Evolutionary conservation across 2,329 filamentous ascomycete species (phyloP).

Genomic region (Talaromyces piceae): DNA sequence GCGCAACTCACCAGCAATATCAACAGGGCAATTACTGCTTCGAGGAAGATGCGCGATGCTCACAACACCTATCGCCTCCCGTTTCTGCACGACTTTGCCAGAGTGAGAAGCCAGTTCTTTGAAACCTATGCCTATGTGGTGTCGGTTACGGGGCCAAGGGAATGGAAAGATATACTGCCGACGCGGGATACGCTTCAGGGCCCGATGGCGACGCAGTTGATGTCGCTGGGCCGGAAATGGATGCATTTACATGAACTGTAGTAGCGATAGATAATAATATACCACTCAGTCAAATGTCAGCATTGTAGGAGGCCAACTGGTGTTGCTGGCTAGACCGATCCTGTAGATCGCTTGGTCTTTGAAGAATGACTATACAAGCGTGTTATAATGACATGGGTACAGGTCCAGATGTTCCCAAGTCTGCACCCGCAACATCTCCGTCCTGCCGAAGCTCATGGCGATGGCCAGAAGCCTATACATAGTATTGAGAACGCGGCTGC

Average conservation of each 20-base stretch:
- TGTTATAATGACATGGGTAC: no score
- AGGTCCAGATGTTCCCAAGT: no score
- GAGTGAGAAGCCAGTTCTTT: background rate
- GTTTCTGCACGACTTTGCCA: background rate
- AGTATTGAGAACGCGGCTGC: no score
- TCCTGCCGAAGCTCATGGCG: no score
- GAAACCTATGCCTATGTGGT: constrained; percentile 3
- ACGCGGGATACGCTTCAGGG: background rate
- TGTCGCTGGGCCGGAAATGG: constrained; percentile 1
- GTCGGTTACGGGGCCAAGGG: background rate
- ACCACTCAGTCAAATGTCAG: no score
- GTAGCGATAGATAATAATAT: no score
- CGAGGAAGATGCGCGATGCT: background rate
- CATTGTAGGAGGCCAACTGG: no score
- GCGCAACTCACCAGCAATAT: background rate
- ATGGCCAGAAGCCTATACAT: no score
- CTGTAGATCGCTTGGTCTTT: no score
- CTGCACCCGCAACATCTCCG: no score
- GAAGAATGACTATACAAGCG: no score
- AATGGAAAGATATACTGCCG: background rate
- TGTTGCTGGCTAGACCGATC: no score
- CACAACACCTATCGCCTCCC: background rate
- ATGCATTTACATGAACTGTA: background rate
- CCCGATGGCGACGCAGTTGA: background rate
- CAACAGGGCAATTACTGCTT: background rate